Conservation (phyloP, 345 rosid species). For the Euclidium syriacum region DNA sequence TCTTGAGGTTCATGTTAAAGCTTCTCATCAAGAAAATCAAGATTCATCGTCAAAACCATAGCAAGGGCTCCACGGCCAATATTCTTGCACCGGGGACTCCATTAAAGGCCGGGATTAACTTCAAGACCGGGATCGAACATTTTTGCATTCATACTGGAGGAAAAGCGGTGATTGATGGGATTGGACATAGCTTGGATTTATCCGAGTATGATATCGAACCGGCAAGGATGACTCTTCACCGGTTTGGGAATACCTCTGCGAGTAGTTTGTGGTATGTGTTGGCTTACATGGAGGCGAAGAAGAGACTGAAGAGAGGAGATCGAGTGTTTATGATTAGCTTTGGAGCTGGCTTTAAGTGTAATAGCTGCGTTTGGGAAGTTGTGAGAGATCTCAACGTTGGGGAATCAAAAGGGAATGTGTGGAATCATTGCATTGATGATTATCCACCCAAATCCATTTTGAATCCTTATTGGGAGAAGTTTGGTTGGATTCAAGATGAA, state of each 20-base stretch:
- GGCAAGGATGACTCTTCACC: conserved; percentile 85
- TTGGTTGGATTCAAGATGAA: conserved; percentile 87
- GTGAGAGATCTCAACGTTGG: conserved; percentile 32
- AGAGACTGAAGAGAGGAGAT: conserved; percentile 71
- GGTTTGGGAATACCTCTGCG: conserved; percentile 96
- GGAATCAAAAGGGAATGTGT: conserved; percentile 50
- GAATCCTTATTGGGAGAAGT: conserved; percentile 81
- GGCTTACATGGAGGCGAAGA: conserved; percentile 86
- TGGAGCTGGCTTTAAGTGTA: conserved; percentile 67
- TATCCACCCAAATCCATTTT: conserved; percentile 68
- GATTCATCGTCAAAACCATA: conserved; percentile 13
- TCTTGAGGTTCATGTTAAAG: conserved; percentile 41
- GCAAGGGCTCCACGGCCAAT: conserved; percentile 14
- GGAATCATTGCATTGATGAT: conserved; percentile 59
- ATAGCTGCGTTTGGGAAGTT: conserved; percentile 64
- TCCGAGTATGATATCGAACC: conserved; percentile 74
- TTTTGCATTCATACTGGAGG: conserved; percentile 92
- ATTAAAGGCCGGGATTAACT: conserved; percentile 48
- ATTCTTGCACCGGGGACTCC: conserved; percentile 12
- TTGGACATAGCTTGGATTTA: conserved; percentile 58
- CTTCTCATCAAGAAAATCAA: conserved; percentile 35
- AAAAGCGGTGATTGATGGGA: conserved; percentile 90
- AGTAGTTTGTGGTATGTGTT: conserved; percentile 92
- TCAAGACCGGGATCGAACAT: conserved; percentile 80
- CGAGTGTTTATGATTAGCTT: conserved; percentile 56